phyloP scores from a whole-genome alignment of 169 alveolate genomes.

The Cryptosporidium bovis region DNA sequence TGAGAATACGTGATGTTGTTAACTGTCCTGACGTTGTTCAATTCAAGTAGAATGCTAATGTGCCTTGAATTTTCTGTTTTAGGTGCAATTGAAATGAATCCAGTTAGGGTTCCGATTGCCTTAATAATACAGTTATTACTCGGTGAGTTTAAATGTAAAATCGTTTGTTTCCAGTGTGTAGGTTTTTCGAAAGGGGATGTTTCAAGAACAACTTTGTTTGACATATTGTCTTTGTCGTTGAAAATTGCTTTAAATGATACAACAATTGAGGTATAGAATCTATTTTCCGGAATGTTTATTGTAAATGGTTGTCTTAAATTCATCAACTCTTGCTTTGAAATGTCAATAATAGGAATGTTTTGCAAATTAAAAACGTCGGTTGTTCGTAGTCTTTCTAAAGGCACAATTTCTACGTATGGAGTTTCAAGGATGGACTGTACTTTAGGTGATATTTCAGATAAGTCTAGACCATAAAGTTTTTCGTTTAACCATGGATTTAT shows the following conservation, averaged over 20 bases:
- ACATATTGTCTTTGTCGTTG: not conserved
- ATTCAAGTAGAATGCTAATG: constrained; percentile 41
- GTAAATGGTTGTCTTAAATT: constrained; percentile 52
- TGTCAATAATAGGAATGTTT: constrained; percentile 13
- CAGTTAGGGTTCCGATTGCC: constrained; percentile 18
- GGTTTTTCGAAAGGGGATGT: constrained; percentile 80
- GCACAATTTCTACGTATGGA: constrained; percentile 78
- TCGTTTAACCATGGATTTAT: constrained; percentile 40
- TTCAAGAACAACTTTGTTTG: constrained; percentile 70
- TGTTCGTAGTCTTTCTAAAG: constrained; percentile 18
- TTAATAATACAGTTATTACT: constrained; percentile 10
- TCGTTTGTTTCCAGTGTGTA: constrained; percentile 85
- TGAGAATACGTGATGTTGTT: constrained; percentile 16
- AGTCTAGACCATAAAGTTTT: constrained; percentile 75
- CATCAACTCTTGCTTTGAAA: constrained; percentile 35
- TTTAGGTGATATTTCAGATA: constrained; percentile 77
- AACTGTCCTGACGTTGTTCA: constrained; percentile 16
- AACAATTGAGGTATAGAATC: constrained; percentile 52
- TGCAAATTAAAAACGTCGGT: constrained; percentile 23
- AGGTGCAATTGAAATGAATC: constrained; percentile 60
- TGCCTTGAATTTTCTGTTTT: constrained; percentile 57
- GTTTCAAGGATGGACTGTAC: constrained; percentile 70
- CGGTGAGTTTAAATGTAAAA: constrained; percentile 77
- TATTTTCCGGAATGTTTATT: constrained; percentile 13
- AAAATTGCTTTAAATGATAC: constrained; percentile 46